phyloP scores from a whole-genome alignment of 768 basidiomycete genomes.

The Leccinum variicolor region DNA sequence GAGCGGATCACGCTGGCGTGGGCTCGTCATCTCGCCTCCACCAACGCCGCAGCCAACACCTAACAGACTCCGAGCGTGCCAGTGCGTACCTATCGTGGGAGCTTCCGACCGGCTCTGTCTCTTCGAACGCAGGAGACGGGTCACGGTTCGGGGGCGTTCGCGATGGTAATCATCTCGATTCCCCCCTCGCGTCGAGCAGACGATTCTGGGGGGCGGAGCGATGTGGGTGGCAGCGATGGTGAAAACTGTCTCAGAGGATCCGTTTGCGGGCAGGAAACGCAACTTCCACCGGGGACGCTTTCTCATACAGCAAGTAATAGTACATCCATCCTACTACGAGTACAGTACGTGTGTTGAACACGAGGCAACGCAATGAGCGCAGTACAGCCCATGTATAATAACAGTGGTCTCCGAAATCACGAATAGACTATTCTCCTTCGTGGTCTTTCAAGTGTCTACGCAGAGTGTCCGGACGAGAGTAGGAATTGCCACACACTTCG shows the following conservation, averaged over 20 bases:
- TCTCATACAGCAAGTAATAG: neutral
- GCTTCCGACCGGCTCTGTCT: neutral
- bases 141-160: neutral
- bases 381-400: neutral
- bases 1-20: neutral
- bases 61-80: neutral
- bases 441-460: neutral
- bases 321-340: neutral
- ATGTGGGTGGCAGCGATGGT: neutral
- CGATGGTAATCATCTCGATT: neutral
- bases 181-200: neutral
- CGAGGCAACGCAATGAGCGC: neutral
- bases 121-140: no score
- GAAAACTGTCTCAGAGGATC: neutral
- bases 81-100: neutral
- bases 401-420: neutral
- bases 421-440: neutral
- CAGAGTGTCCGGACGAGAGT: neutral
- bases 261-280: neutral
- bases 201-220: neutral
- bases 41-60: neutral
- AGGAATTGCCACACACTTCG: neutral
- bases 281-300: neutral
- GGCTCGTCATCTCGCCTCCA: neutral
- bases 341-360: neutral